A percentile compares a stretch with the other conserved stretches of the same genome.
These are phyloP conservation scores for Hypoxylon sp. DNA, from an alignment of 2,329 filamentous ascomycete genomes.

Conservation along the genomic window DNA sequence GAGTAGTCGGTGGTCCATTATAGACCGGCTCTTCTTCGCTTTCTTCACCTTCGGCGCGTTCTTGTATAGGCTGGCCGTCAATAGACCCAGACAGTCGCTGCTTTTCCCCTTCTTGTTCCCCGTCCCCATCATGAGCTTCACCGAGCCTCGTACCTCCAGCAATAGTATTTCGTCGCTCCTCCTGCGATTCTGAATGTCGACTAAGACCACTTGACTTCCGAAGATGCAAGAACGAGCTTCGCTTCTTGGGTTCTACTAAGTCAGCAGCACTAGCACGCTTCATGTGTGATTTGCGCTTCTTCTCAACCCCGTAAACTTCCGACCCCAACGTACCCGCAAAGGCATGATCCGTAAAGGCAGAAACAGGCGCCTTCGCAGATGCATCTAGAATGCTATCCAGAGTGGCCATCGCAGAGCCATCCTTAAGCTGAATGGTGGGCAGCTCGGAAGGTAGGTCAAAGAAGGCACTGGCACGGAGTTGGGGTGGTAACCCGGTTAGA, in stretches of 20 bases:
- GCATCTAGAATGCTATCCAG: conserved; percentile 94
- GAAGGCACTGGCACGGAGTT: conserved; percentile 90
- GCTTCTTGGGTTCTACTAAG: conserved; percentile 59
- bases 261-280: conserved; percentile 49
- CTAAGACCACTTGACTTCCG: conserved; percentile 58
- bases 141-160: conserved; percentile 24
- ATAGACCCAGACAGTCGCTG: conserved; percentile 47
- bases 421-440: conserved; percentile 71
- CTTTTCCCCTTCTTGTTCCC: conserved; percentile 49
- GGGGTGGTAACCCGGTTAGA: conserved; percentile 77
- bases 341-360: conserved; percentile 90
- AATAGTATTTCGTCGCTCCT: conserved; percentile 45
- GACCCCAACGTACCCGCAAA: conserved; percentile 82
- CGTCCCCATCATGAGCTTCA: conserved; percentile 22
- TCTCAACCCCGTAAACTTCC: conserved; percentile 79
- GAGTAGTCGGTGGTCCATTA: conserved; percentile 85
- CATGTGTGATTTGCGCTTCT: conserved; percentile 63
- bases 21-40: conserved; percentile 67
- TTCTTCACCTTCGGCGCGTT: conserved; percentile 62
- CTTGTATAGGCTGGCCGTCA: conserved; percentile 55
- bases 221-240: conserved; percentile 66
- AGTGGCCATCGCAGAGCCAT: conserved; percentile 88
- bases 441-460: conserved; percentile 79
- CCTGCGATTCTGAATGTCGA: conserved; percentile 48
- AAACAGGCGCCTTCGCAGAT: conserved; percentile 88